A percentile compares a stretch with the other conserved stretches of the same genome.
Conservation (phyloP, 495 filamentous ascomycete species). For the Penicillium longicatenatum region DNA sequence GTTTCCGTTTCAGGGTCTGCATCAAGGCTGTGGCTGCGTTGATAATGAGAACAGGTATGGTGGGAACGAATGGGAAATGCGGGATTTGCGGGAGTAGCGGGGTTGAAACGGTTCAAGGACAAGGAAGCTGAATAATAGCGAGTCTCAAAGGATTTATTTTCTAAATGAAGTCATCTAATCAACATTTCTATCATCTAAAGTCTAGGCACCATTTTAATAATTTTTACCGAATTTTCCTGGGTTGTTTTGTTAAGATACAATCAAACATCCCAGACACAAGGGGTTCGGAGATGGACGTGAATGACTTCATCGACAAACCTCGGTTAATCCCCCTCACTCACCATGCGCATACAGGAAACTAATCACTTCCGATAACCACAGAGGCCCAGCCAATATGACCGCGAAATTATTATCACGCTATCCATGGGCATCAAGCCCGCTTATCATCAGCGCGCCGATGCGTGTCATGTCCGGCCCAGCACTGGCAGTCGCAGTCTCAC, state of each 20-base stretch:
- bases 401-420: slow-evolving; percentile 43
- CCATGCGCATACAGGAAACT: neutral
- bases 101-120: neutral
- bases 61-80: slow-evolving; percentile 8
- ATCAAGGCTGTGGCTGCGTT: neutral
- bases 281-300: neutral
- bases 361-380: neutral
- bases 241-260: neutral
- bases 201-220: neutral
- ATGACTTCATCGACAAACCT: slow-evolving; percentile 2
- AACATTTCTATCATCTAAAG: no score
- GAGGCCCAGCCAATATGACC: slow-evolving; percentile 13
- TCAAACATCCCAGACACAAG: neutral
- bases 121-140: neutral
- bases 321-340: neutral
- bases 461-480: slow-evolving; percentile 62
- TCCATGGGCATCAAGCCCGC: slow-evolving; percentile 63
- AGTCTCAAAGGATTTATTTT: neutral
- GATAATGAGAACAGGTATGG: neutral
- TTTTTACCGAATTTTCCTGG: neutral
- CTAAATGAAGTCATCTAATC: no score
- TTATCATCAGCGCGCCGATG: slow-evolving; percentile 74
- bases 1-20: slow-evolving; percentile 33
- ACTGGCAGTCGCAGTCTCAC: slow-evolving; percentile 60
- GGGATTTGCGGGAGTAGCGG: slow-evolving; percentile 13